Percentiles rank a stretch among this genome's conserved stretches.
phyloP scores from a whole-genome alignment of 1,284 basidiomycete genomes.

The Mycena citricolor region DNA sequence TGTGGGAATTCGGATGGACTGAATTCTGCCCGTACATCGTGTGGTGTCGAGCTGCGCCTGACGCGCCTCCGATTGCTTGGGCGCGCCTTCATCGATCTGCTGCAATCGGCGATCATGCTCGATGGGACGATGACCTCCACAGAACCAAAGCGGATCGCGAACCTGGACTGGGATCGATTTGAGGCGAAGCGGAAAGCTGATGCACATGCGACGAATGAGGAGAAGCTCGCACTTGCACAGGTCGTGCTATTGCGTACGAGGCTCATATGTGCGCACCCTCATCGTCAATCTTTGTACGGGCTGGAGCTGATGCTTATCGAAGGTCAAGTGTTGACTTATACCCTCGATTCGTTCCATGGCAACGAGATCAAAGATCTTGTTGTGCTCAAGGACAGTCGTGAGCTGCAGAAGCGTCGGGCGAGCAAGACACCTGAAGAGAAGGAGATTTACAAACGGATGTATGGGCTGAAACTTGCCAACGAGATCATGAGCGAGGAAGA shows the following conservation, averaged over 20 bases:
- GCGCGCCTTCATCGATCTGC: conserved; percentile 13
- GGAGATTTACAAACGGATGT: too few relatives aligned
- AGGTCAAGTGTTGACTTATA: too few relatives aligned
- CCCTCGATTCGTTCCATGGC: too few relatives aligned
- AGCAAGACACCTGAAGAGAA: too few relatives aligned
- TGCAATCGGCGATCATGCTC: conserved; percentile 11
- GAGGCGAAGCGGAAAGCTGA: background rate
- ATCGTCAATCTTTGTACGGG: too few relatives aligned
- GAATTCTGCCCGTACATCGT: conserved; percentile 12
- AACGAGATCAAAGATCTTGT: too few relatives aligned
- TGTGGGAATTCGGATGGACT: conserved; percentile 16
- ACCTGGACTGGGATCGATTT: conserved; percentile 14
- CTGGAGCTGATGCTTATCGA: too few relatives aligned
- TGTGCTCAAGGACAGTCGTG: too few relatives aligned
- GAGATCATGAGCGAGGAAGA: background rate
- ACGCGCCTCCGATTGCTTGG: conserved; percentile 10
- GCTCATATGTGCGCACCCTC: conserved; percentile 16
- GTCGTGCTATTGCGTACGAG: conserved; percentile 19
- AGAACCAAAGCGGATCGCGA: conserved; percentile 9
- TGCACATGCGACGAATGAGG: conserved; percentile 6
- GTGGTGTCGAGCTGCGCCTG: conserved; percentile 15
- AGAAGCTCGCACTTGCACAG: conserved; percentile 14
- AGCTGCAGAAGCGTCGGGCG: too few relatives aligned
- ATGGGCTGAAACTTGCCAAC: too few relatives aligned
- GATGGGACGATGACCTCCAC: conserved; percentile 15